Base-by-base conservation (phyloP, 257 asterid genomes). In the Solanum rostratum region DNA sequence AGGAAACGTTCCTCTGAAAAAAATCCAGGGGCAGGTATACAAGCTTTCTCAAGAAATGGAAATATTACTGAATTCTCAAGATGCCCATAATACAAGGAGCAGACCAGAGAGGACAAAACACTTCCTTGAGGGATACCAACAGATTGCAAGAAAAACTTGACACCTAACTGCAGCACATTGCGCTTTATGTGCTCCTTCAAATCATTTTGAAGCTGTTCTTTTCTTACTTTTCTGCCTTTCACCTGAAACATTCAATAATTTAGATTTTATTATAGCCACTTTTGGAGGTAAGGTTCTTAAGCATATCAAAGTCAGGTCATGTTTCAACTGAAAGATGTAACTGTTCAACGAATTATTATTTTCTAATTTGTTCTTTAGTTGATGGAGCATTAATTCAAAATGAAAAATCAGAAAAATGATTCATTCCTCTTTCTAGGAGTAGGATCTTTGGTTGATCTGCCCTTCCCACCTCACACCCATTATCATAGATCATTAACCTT, bases 51-150 rank as follows among this genome's bases (percentile, higher is more conserved):
- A 71, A 96, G 95, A 85, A 87, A 95, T 57, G 98, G 98, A 85
- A 87, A 89, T 68, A 96, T 57, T 52, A 92, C 88, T 46, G 90
- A 90, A 43, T 88, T 91, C 84, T 96, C 99, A 92, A 96, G 92
- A 87, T 95, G 92, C 37, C 93, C 99, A 76, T 91, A 96, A 89
- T 95, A 96, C 80, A 87, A 89, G 14, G 99, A 96, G 88, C 98
- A 96, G 43, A 96, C 96, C 87, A 95, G 86, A 85, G 98, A 63
- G 63, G 99, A 96, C 82, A 95, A 50, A 84, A 93, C 86, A 87
- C 99, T 91, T 78, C 99, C 99, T 87, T 96, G 99, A 59, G 99
- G 94, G 87, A 96, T 96, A 79, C 99, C 99, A 57, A 93, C 88
- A 30, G 71, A 79, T 90, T 96, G 99, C 90, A 88, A 85, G 92